Conservation (phyloP, 768 basidiomycete species). For the Boletus insuetus region DNA sequence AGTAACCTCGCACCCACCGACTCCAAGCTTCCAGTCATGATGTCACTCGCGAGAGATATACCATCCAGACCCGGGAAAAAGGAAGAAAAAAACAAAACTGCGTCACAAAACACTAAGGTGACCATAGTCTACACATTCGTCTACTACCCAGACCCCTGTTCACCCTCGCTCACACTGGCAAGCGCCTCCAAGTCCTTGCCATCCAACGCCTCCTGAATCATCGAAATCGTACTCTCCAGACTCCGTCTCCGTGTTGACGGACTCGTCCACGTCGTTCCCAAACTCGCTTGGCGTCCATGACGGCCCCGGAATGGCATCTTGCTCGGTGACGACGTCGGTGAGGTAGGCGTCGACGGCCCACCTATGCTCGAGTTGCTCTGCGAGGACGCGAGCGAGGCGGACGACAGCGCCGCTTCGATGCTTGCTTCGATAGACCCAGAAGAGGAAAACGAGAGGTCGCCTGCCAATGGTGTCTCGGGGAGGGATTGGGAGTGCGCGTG, state of each 20-base stretch:
- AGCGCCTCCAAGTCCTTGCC: constrained; percentile 49
- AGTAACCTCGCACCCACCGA: too few species aligned
- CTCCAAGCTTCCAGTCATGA: too few species aligned
- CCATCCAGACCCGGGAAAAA: too few species aligned
- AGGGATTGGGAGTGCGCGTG: constrained; percentile 34
- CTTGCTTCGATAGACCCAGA: constrained; percentile 44
- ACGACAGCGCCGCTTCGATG: constrained; percentile 32
- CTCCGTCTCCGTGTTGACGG: constrained; percentile 90
- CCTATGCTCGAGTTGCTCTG: constrained; percentile 19
- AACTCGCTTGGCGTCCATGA: constrained; percentile 48
- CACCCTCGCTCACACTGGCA: background rate
- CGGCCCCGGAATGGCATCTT: constrained; percentile 61
- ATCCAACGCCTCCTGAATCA: constrained; percentile 92
- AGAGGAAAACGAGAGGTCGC: constrained; percentile 44
- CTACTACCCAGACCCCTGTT: background rate
- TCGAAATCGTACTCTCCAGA: constrained; percentile 91
- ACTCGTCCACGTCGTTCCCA: constrained; percentile 90
- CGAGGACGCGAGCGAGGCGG: constrained; percentile 24
- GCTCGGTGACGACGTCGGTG: constrained; percentile 47
- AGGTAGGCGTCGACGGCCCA: constrained; percentile 23
- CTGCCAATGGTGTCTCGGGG: constrained; percentile 51
- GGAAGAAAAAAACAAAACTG: too few species aligned
- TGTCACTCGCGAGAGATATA: too few species aligned
- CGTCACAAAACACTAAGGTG: too few species aligned
- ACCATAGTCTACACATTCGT: too few species aligned